Evolutionary conservation across 2,329 filamentous ascomycete species (phyloP), one percentile per base, ranked within the genome.

Genomic region (Graphilbum ipis-grandicollis): DNA sequence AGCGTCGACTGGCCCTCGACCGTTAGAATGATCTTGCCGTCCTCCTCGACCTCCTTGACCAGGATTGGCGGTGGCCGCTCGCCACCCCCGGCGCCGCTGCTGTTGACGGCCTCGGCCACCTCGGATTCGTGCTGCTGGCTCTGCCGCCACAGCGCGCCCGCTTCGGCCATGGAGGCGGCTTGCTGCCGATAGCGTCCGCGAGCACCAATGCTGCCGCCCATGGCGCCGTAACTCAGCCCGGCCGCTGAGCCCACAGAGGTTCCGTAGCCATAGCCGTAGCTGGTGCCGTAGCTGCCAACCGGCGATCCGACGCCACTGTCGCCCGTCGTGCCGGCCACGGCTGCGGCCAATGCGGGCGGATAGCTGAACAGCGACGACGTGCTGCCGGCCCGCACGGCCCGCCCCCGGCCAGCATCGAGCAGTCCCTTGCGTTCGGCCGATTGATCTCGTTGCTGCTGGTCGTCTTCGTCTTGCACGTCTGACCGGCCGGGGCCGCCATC

Each of bases 1-100:
- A 96, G 65, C 1, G 88, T 98, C n/a, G 84, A 93, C 59, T 92
- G 85, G 29, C 88, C 88, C 43, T 93, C 79, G 3, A 93, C 76
- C 3, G 88, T 71, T 47, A 88, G 71, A 39, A 93, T 73, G 34
- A 88, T 71, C 50, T 79, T 84, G 31, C 90, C 84, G 46, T 90
- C 84, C 48, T 90, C 81, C 52, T 92, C 81, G 12, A 93, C 70
- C 54, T 86, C 80, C 58, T 85, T 88, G 37, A 94, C 77, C n/a
- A 93, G 60, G 38, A 94, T 67, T 2, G 83, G 81, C 45, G 81
- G 75, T 23, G 69, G 63, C 47, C 79, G 76, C 21, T 67, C 67
- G 43, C 72, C 69, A 1, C 62, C 56, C 17, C 60, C 47, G 31
- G 58, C 59, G n/a, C 55, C 56, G 12, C 54, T 58, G 5, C n/a